Percentiles rank a stretch among this genome's conserved stretches.
Conservation (phyloP, 495 filamentous ascomycete species). For the Achaetomiella virescens region DNA sequence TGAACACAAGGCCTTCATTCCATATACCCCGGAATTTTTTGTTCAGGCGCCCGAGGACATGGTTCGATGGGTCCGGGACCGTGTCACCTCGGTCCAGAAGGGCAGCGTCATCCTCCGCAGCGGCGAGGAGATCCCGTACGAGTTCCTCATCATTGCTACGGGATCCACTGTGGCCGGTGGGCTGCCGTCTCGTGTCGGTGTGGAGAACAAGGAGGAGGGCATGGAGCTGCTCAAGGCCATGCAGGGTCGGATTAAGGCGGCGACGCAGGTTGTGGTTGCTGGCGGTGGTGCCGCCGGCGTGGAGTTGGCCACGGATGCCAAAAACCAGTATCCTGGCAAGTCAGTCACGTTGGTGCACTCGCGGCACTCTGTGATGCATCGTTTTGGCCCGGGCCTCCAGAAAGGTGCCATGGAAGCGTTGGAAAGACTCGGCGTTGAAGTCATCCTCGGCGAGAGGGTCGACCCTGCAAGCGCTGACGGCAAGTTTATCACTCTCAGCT, state of each 20-base stretch:
- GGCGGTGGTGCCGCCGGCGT: constrained; percentile 58
- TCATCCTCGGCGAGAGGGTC: constrained; percentile 36
- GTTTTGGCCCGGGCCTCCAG: constrained; percentile 47
- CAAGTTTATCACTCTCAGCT: constrained; percentile 17
- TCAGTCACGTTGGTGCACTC: constrained; percentile 54
- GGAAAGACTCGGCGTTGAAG: constrained; percentile 35
- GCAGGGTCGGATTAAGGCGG: constrained; percentile 29
- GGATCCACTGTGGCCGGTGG: constrained; percentile 41
- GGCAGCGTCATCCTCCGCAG: constrained; percentile 24
- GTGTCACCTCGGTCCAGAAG: constrained; percentile 21
- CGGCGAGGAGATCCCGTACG: constrained; percentile 41
- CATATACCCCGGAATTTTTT: constrained; percentile 35
- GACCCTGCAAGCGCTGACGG: constrained; percentile 7
- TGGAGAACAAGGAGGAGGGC: constrained; percentile 39
- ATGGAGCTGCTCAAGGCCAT: constrained; percentile 37
- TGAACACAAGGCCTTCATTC: constrained; percentile 46
- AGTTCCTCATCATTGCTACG: constrained; percentile 52
- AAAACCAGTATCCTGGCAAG: constrained; percentile 52
- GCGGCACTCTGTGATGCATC: constrained; percentile 44
- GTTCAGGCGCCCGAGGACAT: constrained; percentile 18
- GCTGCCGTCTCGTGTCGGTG: constrained; percentile 48
- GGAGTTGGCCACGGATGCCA: constrained; percentile 52
- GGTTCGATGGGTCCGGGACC: constrained; percentile 34
- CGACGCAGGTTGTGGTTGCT: constrained; percentile 47
- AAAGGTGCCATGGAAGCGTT: constrained; percentile 36